A percentile compares a stretch with the other conserved stretches of the same genome.
Conservation (phyloP, 495 filamentous ascomycete genomes). For the Podospora pseudoanserina region DNA sequence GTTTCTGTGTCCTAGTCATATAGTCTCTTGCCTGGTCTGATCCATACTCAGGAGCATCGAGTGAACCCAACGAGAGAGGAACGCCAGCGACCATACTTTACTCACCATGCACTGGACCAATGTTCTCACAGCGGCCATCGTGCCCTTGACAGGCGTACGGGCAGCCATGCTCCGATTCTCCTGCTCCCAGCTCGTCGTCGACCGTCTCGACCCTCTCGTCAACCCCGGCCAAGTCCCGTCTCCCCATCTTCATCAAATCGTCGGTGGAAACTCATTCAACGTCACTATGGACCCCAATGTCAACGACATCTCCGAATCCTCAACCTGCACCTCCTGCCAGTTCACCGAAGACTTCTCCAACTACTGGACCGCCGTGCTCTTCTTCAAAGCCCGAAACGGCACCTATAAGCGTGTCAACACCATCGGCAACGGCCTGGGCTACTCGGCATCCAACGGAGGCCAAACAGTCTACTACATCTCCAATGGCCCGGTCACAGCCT, state of each 20-base stretch:
- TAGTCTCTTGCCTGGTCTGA: not conserved
- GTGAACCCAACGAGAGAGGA: not conserved
- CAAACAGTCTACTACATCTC: constrained; percentile 43
- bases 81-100: not conserved
- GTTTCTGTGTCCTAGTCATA: not conserved
- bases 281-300: constrained; percentile 1
- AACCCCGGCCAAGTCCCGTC: constrained; percentile 5
- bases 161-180: constrained; percentile 8
- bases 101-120: not conserved
- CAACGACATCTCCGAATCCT: constrained; percentile 2
- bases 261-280: constrained; percentile 7
- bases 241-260: constrained; percentile 11
- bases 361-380: constrained; percentile 11
- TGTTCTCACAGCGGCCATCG: not conserved
- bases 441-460: constrained; percentile 27
- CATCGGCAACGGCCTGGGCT: constrained; percentile 19
- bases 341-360: constrained; percentile 13
- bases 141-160: not conserved
- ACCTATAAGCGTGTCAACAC: constrained; percentile 38
- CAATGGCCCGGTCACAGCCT: constrained; percentile 38
- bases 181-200: constrained; percentile 8
- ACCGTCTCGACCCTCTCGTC: constrained; percentile 11
- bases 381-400: constrained; percentile 30
- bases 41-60: not conserved
- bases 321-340: constrained; percentile 10